A percentile compares a stretch with the other conserved stretches of the same genome.
These are phyloP conservation scores for Nemania diffusa DNA, from an alignment of 2,329 filamentous ascomycete species.

Conservation along the genomic window DNA sequence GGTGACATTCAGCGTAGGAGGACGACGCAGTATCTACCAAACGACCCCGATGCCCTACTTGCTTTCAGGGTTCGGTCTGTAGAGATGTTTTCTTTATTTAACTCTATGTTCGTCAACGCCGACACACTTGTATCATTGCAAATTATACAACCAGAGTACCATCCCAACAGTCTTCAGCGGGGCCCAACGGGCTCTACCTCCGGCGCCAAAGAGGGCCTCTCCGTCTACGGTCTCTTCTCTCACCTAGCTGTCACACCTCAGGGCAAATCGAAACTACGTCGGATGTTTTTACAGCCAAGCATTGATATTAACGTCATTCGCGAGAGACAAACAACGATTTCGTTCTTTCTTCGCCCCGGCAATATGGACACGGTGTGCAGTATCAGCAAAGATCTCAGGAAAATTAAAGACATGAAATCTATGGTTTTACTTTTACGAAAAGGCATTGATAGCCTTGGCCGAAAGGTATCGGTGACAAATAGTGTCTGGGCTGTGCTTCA, in stretches of 20 bases:
- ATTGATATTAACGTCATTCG: slow-evolving; percentile 73
- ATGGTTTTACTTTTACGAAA: slow-evolving; percentile 77
- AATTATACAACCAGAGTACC: slow-evolving; percentile 82
- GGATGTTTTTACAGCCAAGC: slow-evolving; percentile 83
- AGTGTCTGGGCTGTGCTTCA: slow-evolving; percentile 79
- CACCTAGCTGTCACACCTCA: slow-evolving; percentile 80
- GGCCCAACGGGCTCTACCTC: slow-evolving; percentile 70
- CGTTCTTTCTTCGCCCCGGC: slow-evolving; percentile 72
- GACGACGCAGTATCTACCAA: slow-evolving; percentile 70
- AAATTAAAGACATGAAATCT: slow-evolving; percentile 79
- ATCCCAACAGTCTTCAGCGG: slow-evolving; percentile 83
- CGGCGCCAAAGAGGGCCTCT: slow-evolving; percentile 82
- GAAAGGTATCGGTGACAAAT: slow-evolving; percentile 65
- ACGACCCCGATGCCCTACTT: slow-evolving; percentile 63
- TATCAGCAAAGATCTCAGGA: slow-evolving; percentile 71
- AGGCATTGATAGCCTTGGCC: slow-evolving; percentile 70
- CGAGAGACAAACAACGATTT: slow-evolving; percentile 76
- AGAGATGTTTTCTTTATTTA: slow-evolving; percentile 77
- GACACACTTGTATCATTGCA: slow-evolving; percentile 87
- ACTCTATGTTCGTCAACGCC: slow-evolving; percentile 79
- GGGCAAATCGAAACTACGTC: slow-evolving; percentile 78
- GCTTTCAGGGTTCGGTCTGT: slow-evolving; percentile 71
- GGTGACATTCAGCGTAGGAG: slow-evolving; percentile 77
- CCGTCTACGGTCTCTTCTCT: slow-evolving; percentile 84
- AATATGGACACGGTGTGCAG: slow-evolving; percentile 68